Percentiles rank a stretch among this genome's conserved stretches.
These are phyloP conservation scores for Marasmius tenuissimus DNA, from an alignment of 1,284 basidiomycete genomes.

Conservation along the genomic window DNA sequence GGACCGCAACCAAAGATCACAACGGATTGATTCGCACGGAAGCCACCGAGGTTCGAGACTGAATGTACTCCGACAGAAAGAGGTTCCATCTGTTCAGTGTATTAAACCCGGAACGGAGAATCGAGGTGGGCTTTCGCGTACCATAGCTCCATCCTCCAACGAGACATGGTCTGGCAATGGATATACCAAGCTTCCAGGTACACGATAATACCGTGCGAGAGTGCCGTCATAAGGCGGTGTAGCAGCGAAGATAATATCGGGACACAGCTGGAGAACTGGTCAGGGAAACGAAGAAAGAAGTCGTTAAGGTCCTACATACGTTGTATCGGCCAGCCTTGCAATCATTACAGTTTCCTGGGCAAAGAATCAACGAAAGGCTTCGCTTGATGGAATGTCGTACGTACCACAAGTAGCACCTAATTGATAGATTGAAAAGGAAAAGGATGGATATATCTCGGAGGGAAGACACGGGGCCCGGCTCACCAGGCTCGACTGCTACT, in stretches of 20 bases:
- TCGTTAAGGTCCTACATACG: constrained; percentile 38
- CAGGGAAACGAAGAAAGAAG: constrained; percentile 2
- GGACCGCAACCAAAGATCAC: constrained; percentile 87
- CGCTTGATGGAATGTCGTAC: constrained; percentile 23
- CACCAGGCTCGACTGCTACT: constrained; percentile 78
- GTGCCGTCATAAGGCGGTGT: constrained; percentile 92
- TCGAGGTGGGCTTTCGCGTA: constrained; percentile 28
- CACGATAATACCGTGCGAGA: constrained; percentile 76
- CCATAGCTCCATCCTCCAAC: constrained; percentile 85
- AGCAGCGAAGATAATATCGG: constrained; percentile 81
- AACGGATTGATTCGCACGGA: constrained; percentile 74
- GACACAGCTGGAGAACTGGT: constrained; percentile 55
- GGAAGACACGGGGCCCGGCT: not conserved
- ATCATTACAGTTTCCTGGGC: constrained; percentile 50
- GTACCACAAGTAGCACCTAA: constrained; percentile 67
- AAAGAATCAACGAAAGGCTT: constrained; percentile 3
- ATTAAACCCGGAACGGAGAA: not conserved
- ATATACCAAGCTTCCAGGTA: constrained; percentile 76
- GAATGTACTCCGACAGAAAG: constrained; percentile 91
- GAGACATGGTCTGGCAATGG: constrained; percentile 71
- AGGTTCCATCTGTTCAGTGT: constrained; percentile 80
- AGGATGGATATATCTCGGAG: not conserved
- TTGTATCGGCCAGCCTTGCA: constrained; percentile 84
- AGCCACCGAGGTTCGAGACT: constrained; percentile 74
- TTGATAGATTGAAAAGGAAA: not conserved